These are phyloP conservation scores for Aureobasidium sp. DNA, from an alignment of 2,329 filamentous ascomycete species.

Conservation along the genomic window DNA sequence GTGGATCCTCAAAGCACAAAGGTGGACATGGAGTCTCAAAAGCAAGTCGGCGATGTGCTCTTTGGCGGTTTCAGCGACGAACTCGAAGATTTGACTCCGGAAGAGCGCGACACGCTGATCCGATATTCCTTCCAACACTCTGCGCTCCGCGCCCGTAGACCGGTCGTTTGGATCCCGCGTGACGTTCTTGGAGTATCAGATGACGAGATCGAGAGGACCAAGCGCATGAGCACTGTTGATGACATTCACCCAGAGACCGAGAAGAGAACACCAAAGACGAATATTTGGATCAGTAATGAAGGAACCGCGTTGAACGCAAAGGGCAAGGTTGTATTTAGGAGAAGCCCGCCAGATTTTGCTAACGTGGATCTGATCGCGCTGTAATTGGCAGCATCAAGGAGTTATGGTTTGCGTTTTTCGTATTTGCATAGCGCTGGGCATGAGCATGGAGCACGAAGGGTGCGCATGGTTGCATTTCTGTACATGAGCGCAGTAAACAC, in stretches of 20 bases:
- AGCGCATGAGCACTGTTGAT: slow-evolving; percentile 59
- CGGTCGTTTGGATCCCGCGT: slow-evolving; percentile 87
- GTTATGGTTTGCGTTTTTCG: not conserved
- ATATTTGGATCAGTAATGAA: slow-evolving; percentile 89
- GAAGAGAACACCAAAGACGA: slow-evolving; percentile 20
- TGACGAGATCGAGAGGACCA: slow-evolving; percentile 77
- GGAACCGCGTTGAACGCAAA: slow-evolving; percentile 81
- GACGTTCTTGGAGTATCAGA: slow-evolving; percentile 87
- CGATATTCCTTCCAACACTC: slow-evolving; percentile 85
- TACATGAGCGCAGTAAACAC: not conserved
- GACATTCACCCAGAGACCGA: slow-evolving; percentile 15
- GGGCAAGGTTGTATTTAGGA: slow-evolving; percentile 72
- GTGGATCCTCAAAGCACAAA: slow-evolving; percentile 29
- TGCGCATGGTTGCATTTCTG: not conserved
- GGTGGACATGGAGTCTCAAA: slow-evolving; percentile 62
- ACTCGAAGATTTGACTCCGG: slow-evolving; percentile 85
- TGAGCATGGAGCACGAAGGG: not conserved
- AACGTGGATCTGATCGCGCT: slow-evolving; percentile 80
- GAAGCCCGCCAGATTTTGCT: slow-evolving; percentile 60
- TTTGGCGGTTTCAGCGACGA: slow-evolving; percentile 87
- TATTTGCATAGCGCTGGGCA: not conserved
- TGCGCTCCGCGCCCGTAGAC: slow-evolving; percentile 73
- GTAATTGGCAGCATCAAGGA: slow-evolving; percentile 27
- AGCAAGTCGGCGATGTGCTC: slow-evolving; percentile 64
- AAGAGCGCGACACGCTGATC: slow-evolving; percentile 77